These are phyloP conservation scores for Haplosporangium gracile DNA, from an alignment of 192 early-diverging fungal genomes.

Conservation along the genomic window DNA sequence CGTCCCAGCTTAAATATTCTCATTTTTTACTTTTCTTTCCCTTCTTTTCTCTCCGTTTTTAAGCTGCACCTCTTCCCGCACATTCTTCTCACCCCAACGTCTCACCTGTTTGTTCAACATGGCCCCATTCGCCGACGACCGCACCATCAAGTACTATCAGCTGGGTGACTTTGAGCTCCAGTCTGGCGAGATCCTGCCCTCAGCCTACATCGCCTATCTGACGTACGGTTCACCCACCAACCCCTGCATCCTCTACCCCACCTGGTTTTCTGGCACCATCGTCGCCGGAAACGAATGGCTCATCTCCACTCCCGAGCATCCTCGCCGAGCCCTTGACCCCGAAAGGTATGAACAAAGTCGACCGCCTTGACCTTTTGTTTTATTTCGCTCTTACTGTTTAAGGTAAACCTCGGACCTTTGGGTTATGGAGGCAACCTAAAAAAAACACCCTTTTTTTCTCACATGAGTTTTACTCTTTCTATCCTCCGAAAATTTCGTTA, in stretches of 20 bases:
- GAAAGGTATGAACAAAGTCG: neutral
- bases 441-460: neutral
- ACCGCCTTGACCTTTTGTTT: no score
- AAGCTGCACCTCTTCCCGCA: neutral
- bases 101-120: neutral
- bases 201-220: conserved; percentile 23
- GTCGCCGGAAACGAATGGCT: conserved; percentile 41
- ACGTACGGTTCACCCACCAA: conserved; percentile 31
- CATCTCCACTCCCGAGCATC: conserved; percentile 29
- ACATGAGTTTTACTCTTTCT: neutral
- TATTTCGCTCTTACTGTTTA: no score
- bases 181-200: conserved; percentile 30
- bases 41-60: neutral
- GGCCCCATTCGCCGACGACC: neutral
- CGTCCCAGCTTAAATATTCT: neutral
- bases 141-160: conserved; percentile 20
- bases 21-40: neutral
- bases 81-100: neutral
- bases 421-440: no score
- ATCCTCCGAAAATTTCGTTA: neutral
- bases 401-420: no score
- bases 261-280: conserved; percentile 39
- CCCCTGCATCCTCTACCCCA: conserved; percentile 37
- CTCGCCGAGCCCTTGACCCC: conserved; percentile 28
- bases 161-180: conserved; percentile 35